A percentile compares a stretch with the other conserved stretches of the same genome.
These are phyloP conservation scores for Chimonanthus praecox DNA, from an alignment of 164 flowering plant species.

Conservation along the genomic window DNA sequence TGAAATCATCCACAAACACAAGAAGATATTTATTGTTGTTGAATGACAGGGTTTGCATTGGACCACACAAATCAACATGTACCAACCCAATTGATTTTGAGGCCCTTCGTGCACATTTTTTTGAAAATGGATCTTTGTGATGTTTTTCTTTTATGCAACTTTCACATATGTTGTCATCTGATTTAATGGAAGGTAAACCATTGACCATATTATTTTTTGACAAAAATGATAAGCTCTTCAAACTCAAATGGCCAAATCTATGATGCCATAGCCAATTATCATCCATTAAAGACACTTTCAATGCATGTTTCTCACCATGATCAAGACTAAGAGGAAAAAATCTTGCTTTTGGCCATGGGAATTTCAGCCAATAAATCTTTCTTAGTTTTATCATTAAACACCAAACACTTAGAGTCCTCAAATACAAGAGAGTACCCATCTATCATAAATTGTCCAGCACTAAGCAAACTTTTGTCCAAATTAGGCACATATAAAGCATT, in stretches of 20 bases:
- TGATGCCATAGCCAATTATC: background rate
- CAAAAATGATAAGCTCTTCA: background rate
- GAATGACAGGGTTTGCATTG: background rate
- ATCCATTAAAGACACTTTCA: background rate
- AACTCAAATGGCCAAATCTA: background rate
- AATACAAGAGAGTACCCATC: background rate
- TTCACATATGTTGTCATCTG: background rate
- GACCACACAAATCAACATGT: conserved; percentile 1
- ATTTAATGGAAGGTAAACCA: background rate
- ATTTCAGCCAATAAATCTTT: background rate
- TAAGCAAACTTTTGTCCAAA: background rate
- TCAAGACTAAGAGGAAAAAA: background rate
- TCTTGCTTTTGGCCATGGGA: background rate
- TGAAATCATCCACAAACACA: conserved; percentile 1
- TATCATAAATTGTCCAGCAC: background rate
- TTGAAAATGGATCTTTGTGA: background rate
- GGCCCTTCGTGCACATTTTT: background rate
- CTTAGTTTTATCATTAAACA: background rate
- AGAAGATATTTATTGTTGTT: background rate
- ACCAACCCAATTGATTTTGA: background rate
- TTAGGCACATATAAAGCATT: background rate
- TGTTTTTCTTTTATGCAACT: background rate
- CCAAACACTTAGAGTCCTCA: background rate
- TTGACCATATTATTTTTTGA: background rate
- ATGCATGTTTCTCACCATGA: background rate